These are phyloP conservation scores for Fistulinella cinereoalba DNA, from an alignment of 1,284 basidiomycete species.

Conservation along the genomic window DNA sequence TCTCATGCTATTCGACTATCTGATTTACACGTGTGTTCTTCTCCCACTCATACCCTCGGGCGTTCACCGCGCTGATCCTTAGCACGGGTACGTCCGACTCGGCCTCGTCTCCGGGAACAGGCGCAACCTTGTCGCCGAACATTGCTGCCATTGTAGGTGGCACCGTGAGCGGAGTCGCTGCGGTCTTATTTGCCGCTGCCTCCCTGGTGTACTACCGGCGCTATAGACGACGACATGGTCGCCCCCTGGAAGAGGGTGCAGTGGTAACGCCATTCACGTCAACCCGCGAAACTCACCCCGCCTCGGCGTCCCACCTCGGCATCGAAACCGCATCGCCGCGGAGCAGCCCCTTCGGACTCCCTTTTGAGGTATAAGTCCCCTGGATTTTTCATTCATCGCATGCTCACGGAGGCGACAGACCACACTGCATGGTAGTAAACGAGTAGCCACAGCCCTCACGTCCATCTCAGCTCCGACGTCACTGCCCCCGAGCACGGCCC, in stretches of 20 bases:
- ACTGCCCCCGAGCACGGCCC: no score
- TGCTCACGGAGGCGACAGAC: no score
- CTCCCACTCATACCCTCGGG: background rate
- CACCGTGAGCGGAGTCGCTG: constrained; percentile 1
- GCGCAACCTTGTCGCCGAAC: background rate
- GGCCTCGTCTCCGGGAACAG: background rate
- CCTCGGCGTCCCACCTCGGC: no score
- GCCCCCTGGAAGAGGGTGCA: no score
- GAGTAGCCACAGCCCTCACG: no score
- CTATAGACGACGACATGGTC: background rate
- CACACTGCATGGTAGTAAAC: no score
- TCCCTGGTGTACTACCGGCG: constrained; percentile 3
- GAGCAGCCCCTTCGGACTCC: no score
- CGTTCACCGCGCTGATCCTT: background rate
- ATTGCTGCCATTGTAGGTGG: constrained; percentile 9
- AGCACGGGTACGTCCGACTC: background rate
- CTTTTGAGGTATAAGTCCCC: no score
- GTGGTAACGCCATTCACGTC: background rate
- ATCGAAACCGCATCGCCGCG: no score
- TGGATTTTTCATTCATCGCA: no score
- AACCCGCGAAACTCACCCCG: no score
- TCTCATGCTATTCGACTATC: constrained; percentile 17
- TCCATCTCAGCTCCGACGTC: no score
- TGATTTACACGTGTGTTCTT: constrained; percentile 9
- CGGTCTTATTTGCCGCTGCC: background rate